Percentiles rank a stretch among this genome's conserved stretches.
These are phyloP conservation scores for Triangularia setosa DNA, from an alignment of 2,329 filamentous ascomycete genomes.

Conservation along the genomic window DNA sequence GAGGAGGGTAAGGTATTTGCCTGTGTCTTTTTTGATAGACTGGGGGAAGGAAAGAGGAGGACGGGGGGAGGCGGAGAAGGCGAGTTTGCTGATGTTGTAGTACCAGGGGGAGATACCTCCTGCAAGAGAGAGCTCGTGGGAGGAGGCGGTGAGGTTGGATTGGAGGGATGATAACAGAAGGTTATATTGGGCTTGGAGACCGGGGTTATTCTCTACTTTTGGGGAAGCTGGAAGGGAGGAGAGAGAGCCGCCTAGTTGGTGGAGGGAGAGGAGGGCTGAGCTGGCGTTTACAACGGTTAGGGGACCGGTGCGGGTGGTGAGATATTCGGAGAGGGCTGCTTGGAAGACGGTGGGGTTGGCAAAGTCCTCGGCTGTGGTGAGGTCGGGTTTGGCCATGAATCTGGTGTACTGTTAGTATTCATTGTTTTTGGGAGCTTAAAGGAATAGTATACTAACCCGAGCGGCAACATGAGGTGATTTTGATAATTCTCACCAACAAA, in stretches of 20 bases:
- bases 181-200: constrained; percentile 30
- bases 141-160: constrained; percentile 18
- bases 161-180: constrained; percentile 34
- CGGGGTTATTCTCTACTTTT: constrained; percentile 33
- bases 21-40: constrained; percentile 9
- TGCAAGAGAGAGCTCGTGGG: constrained; percentile 29
- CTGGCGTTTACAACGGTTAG: constrained; percentile 34
- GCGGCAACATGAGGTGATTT: constrained; percentile 28
- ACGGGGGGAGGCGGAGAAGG: constrained; percentile 29
- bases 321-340: constrained; percentile 36
- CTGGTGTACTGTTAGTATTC: neutral
- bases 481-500: constrained; percentile 43
- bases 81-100: constrained; percentile 34
- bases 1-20: constrained; percentile 1
- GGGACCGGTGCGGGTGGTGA: constrained; percentile 28
- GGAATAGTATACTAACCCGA: constrained; percentile 23
- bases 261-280: neutral
- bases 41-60: neutral
- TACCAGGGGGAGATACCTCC: constrained; percentile 26
- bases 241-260: constrained; percentile 36
- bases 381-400: constrained; percentile 37
- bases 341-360: constrained; percentile 33
- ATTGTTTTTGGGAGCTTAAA: constrained; percentile 37
- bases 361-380: constrained; percentile 36
- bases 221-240: constrained; percentile 38